phyloP scores from a whole-genome alignment of 2,329 filamentous ascomycete genomes.

The Spiromastix sp. region DNA sequence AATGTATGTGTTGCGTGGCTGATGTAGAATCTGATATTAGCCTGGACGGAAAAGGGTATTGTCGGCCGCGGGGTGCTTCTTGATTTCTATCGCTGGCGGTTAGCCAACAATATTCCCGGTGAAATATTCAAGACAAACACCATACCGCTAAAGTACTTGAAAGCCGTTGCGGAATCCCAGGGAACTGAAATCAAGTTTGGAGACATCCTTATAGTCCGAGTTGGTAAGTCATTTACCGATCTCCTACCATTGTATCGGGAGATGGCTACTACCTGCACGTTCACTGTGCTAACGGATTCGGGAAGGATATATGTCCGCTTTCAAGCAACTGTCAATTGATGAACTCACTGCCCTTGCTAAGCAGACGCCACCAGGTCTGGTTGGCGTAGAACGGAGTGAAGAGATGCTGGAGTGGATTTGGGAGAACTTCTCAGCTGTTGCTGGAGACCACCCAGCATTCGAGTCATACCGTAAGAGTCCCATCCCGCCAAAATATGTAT shows the following conservation, averaged over 20 bases:
- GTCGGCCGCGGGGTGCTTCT: conserved; percentile 42
- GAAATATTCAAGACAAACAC: conserved; percentile 32
- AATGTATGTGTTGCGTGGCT: conserved; percentile 26
- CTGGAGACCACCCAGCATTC: conserved; percentile 46
- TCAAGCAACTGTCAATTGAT: conserved; percentile 6
- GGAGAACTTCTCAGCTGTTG: conserved; percentile 49
- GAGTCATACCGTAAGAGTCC: conserved; percentile 29
- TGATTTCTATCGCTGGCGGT: conserved; percentile 40
- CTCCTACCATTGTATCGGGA: conserved; percentile 21
- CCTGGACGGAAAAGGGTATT: conserved; percentile 9
- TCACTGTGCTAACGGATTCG: too few relatives aligned
- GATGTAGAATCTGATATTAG: conserved; percentile 13
- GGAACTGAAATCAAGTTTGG: conserved; percentile 38
- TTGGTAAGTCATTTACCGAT: conserved; percentile 28
- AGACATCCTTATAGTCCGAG: conserved; percentile 44
- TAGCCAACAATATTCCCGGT: conserved; percentile 29
- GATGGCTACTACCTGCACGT: too few relatives aligned
- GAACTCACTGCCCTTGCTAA: conserved; percentile 7
- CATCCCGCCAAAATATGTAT: not conserved
- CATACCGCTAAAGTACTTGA: conserved; percentile 26
- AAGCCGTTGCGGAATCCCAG: conserved; percentile 31
- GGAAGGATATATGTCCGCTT: conserved; percentile 9
- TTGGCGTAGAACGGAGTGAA: conserved; percentile 41
- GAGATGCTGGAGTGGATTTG: conserved; percentile 48
- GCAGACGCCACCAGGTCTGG: conserved; percentile 23